Conservation (phyloP, 768 basidiomycete genomes). For the Tylopilus felleus region DNA sequence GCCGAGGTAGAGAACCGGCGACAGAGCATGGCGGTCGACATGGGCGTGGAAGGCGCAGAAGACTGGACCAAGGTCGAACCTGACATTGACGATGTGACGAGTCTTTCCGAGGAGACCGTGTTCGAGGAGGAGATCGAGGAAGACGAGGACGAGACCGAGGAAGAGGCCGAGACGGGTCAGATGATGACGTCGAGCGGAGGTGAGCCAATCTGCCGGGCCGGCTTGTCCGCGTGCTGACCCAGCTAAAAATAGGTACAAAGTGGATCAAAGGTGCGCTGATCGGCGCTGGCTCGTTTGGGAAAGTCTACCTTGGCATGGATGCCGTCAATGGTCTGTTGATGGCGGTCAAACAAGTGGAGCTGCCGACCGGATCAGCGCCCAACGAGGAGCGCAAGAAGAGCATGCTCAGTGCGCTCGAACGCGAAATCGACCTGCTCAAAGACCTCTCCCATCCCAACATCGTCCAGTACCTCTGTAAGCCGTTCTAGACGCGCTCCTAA, state of each 20-base stretch:
- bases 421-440: slow-evolving; percentile 91
- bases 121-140: slow-evolving; percentile 51
- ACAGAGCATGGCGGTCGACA: slow-evolving; percentile 46
- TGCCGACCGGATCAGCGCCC: slow-evolving; percentile 76
- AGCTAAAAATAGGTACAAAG: slow-evolving; percentile 62
- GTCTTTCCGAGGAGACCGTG: slow-evolving; percentile 43
- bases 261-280: slow-evolving; percentile 98
- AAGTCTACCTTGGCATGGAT: slow-evolving; percentile 95
- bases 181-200: slow-evolving; percentile 55
- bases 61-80: slow-evolving; percentile 75
- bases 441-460: slow-evolving; percentile 94
- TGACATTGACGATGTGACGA: slow-evolving; percentile 46
- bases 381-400: slow-evolving; percentile 92
- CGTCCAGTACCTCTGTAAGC: slow-evolving; percentile 94
- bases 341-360: slow-evolving; percentile 97
- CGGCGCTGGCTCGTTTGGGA: slow-evolving; percentile 92
- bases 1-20: slow-evolving; percentile 80
- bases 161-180: slow-evolving; percentile 51
- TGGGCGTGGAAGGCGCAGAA: slow-evolving; percentile 49
- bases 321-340: slow-evolving; percentile 85
- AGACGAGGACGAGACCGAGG: slow-evolving; percentile 44
- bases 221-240: neutral
- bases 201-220: slow-evolving; percentile 26
- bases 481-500: neutral
- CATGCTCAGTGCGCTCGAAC: slow-evolving; percentile 89